Evolutionary conservation across 139 green algal species (phyloP).

Genomic region (Tetraselmis chui): DNA sequence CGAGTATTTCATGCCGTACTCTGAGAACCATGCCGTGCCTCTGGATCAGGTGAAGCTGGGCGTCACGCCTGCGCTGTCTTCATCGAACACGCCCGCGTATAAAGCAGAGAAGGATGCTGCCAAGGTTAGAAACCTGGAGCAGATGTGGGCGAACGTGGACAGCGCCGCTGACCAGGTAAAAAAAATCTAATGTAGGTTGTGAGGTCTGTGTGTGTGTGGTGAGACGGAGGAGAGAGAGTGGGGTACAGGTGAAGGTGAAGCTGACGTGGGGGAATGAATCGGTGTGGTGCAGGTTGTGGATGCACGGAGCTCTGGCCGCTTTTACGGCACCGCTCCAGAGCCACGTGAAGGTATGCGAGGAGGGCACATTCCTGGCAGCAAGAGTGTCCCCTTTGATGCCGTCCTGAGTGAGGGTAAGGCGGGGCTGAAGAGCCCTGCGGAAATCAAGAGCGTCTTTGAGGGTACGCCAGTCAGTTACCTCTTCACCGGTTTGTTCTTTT

Average conservation of each 20-base stretch:
- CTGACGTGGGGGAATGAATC: slow-evolving; percentile 19
- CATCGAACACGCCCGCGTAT: neutral
- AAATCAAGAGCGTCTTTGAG: neutral
- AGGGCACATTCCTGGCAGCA: slow-evolving; percentile 80
- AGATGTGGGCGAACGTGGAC: neutral
- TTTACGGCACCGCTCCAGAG: slow-evolving; percentile 69
- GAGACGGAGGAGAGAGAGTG: no score
- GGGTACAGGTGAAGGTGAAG: slow-evolving; percentile 38
- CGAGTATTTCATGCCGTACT: no score
- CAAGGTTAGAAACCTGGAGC: neutral
- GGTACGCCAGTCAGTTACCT: neutral
- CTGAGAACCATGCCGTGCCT: no score
- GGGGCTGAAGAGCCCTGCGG: neutral
- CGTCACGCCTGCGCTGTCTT: neutral
- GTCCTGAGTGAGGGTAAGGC: slow-evolving; percentile 39
- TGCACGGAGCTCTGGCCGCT: slow-evolving; percentile 61
- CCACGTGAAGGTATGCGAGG: slow-evolving; percentile 58
- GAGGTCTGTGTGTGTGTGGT: no score
- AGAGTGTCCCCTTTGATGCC: slow-evolving; percentile 70
- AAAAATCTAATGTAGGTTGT: no score
- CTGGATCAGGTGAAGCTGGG: neutral
- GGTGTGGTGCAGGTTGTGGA: slow-evolving; percentile 63
- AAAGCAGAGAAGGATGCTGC: neutral
- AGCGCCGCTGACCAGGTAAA: neutral
- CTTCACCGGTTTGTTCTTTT: neutral